Evolutionary conservation across 495 filamentous ascomycete genomes (phyloP), one percentile per base, ranked within the genome.

Genomic region (Parathielavia hyrcaniae): DNA sequence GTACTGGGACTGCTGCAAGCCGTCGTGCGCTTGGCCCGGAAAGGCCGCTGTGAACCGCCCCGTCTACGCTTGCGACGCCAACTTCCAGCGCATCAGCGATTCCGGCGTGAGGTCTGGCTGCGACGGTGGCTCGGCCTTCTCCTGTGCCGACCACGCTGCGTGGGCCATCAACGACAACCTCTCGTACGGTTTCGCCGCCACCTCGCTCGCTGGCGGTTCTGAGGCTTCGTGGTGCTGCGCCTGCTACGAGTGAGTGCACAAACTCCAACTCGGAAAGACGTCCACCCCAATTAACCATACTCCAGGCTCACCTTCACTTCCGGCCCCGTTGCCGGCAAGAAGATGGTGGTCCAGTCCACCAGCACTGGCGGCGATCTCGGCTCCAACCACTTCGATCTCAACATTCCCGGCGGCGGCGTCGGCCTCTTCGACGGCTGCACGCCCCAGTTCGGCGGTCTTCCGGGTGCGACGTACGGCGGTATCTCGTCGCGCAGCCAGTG

Each of bases 1-100:
- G 30, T 82, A 82, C 69, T 84, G 80, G 81, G 81, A 84, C 63
- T 83, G 81, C 73, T 84, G 81, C 71, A 83, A 84, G 66, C 75
- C 79, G 14, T 79, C 76, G 17, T 84, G 81, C 67, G 67, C 79
- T 4, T 84, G 79, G 80, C 65, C 68, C n/a, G 75, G 72, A 30
- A 83, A 82, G 64, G 79, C 78, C 3, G 38, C 69, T 10, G 74
- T 78, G 26, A 77, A 70, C 56, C 62, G 63, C n/a, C 76, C 77
- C 1, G 77, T 82, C 59, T 69, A 67, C 14, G 75, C 74, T 49
- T 84, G 81, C 61, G 71, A 81, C 63, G 71, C 69, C 64, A 73
- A 72, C 58, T 76, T 82, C 72, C 71, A 75, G 50, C 76, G 73
- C 14, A 57, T 71, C 53, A 52, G 48, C 38, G 60, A 71, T 58